Base-by-base conservation (phyloP, 2,329 filamentous ascomycete species). In the Cercospora brassicicola region DNA sequence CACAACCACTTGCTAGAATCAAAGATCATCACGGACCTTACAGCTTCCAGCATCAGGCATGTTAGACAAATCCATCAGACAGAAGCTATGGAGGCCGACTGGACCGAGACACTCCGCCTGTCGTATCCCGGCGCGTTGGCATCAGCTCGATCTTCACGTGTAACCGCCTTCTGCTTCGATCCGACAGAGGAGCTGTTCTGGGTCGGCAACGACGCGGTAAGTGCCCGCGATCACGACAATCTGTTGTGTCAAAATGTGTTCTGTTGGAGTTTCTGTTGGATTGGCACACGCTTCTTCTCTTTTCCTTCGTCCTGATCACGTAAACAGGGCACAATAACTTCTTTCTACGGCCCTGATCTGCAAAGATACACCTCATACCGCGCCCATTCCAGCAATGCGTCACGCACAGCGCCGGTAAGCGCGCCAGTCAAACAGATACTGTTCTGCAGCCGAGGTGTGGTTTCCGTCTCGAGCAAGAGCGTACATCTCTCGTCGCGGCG, bases 281-380 rank as follows among this genome's bases (percentile, higher is more conserved):
- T 0, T 8, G 7, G 23, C 26, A 48, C 36, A 26, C 36, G n/a
- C 42, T 20, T n/a, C 26, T 33, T 28, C 20, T 20, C 39, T 18
- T 23, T 57, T 11, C 18, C 36, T 15, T 59, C 10, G 13, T 26
- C 64, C 63, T 70, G 59, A 71, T 66, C 45, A 60, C 28, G 15
- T 51, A 55, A 42, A 31, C 73, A 97, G 92, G 95, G 95, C 70
- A 89, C 93, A 72, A 88, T 98, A 59, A 91, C 89, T 55, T 97
- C 94, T 10, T 97, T 96, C 81, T 92, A 92, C 79, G 91, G 93
- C 63, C 88, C 88, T 63, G 92, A 97, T 69, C 85, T 98, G 59
- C 91, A 94, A 76, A 87, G 88, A 77, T 97, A 99, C 79, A 97
- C 94, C 4, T 96, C 94, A 42, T 94, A 95, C 80, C 90, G 90